Conservation (phyloP, 75 land plant species). For the Pinus taeda region DNA sequence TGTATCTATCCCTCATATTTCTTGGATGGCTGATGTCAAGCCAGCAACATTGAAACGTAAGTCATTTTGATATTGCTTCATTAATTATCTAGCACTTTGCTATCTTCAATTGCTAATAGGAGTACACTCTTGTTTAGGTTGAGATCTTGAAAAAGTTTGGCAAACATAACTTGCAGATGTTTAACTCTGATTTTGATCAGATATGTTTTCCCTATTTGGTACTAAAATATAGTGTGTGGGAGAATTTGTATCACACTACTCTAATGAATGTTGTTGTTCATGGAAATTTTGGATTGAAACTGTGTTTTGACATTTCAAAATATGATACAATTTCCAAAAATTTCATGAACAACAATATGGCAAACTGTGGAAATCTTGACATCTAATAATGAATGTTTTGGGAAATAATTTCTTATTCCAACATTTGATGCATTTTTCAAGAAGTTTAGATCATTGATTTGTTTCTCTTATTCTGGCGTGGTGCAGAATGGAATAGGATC, state of each 20-base stretch:
- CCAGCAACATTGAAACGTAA: no score
- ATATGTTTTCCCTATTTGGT: conserved; percentile 45
- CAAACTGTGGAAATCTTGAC: no score
- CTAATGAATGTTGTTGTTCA: conserved; percentile 18
- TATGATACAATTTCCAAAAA: no score
- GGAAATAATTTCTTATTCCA: neutral
- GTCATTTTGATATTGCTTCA: no score
- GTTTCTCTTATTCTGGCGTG: conserved; percentile 6
- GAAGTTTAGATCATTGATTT: neutral
- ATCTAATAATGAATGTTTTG: no score
- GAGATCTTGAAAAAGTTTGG: conserved; percentile 9
- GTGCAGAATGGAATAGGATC: conserved; percentile 49
- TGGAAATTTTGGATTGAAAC: conserved; percentile 26
- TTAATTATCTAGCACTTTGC: no score
- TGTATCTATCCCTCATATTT: no score
- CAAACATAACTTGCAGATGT: no score
- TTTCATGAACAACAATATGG: no score
- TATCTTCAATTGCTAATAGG: no score
- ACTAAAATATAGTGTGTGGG: conserved; percentile 69
- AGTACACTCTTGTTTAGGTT: no score
- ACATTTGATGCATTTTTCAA: neutral
- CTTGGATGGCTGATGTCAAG: no score
- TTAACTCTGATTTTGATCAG: conserved; percentile 50
- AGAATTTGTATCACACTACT: conserved; percentile 57
- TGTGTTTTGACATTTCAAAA: neutral